A percentile compares a stretch with the other conserved stretches of the same genome.
These are phyloP conservation scores for Thozetella sp. DNA, from an alignment of 495 filamentous ascomycete species.

Conservation along the genomic window DNA sequence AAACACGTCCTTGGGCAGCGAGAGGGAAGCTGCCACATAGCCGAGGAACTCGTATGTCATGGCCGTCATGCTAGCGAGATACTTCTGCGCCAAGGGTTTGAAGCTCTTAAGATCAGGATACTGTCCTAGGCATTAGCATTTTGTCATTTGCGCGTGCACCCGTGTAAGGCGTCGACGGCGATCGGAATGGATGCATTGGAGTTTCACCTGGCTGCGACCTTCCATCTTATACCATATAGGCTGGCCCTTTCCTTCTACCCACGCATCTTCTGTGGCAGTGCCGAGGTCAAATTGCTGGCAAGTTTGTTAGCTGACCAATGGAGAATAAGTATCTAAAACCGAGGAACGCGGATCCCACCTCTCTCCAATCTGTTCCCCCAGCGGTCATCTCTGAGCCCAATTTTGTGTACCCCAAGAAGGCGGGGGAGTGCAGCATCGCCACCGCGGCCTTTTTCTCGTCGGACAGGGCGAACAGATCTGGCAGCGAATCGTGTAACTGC, in stretches of 20 bases:
- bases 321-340: neutral
- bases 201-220: neutral
- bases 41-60: neutral
- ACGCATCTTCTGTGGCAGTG: neutral
- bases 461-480: neutral
- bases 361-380: neutral
- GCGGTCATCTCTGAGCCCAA: neutral
- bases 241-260: neutral
- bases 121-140: too few relatives aligned
- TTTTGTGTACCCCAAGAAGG: constrained; percentile 2
- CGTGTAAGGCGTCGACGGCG: too few relatives aligned
- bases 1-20: neutral
- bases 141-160: too few relatives aligned
- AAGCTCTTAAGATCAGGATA: neutral
- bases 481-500: neutral
- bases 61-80: neutral
- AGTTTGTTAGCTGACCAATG: neutral
- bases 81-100: neutral
- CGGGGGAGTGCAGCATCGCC: neutral
- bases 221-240: constrained; percentile 1
- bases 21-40: neutral
- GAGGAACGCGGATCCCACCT: neutral
- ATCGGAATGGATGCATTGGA: too few relatives aligned
- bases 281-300: neutral
- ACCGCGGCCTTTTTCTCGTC: neutral